Percentiles rank a stretch among this genome's conserved stretches.
These are phyloP conservation scores for Aspergillus sparsus DNA, from an alignment of 495 filamentous ascomycete species.

Conservation along the genomic window DNA sequence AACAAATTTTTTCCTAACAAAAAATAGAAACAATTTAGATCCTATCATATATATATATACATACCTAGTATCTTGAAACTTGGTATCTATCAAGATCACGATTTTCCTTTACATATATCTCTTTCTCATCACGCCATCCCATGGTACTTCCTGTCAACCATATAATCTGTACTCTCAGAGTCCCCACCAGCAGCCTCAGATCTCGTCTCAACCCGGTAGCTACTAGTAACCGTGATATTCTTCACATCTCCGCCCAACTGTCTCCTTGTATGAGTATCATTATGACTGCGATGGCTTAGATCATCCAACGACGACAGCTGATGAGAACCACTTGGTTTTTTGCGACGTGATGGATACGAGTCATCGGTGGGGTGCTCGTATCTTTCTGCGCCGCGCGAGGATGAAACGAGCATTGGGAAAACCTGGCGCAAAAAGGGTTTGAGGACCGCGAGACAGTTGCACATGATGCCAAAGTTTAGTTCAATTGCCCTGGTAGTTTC, in stretches of 20 bases:
- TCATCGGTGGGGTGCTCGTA: background rate
- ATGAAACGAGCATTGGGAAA: conserved; percentile 5
- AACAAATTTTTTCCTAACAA: too few species aligned
- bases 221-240: conserved; percentile 1
- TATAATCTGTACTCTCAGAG: conserved; percentile 2
- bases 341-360: background rate
- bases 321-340: conserved; percentile 2
- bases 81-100: too few species aligned
- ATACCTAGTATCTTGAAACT: too few species aligned
- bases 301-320: conserved; percentile 1
- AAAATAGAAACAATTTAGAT: too few species aligned
- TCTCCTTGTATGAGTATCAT: background rate
- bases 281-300: background rate
- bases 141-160: background rate
- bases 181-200: background rate
- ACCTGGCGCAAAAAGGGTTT: conserved; percentile 10
- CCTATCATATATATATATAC: too few species aligned
- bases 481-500: conserved; percentile 1
- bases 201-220: conserved; percentile 1
- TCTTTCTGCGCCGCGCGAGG: background rate
- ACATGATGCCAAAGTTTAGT: conserved; percentile 10
- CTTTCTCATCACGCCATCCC: background rate
- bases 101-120: too few species aligned
- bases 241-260: background rate
- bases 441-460: conserved; percentile 11